Evolutionary conservation across 1,284 basidiomycete genomes (phyloP).

Genomic region (Malassezia sp.): DNA sequence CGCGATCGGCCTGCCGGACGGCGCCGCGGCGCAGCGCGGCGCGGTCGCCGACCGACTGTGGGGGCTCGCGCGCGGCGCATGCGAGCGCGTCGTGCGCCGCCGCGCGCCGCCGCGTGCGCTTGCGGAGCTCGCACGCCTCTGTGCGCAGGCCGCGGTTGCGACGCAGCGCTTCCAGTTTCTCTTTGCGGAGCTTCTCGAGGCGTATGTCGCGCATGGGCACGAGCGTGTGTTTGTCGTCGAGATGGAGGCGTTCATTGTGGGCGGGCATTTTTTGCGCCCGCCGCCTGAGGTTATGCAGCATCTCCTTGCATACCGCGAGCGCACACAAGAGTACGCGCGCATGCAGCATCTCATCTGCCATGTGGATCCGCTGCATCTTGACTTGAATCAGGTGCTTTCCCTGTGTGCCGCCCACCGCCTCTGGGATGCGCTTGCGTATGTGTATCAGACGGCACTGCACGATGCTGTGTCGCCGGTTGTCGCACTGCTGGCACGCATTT

Average conservation of each 20-base stretch:
- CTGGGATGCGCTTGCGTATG: constrained; percentile 87
- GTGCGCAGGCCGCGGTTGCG: constrained; percentile 68
- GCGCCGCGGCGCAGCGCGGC: constrained; percentile 53
- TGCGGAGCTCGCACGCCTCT: constrained; percentile 79
- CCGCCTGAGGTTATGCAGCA: constrained; percentile 75
- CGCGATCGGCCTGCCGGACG: constrained; percentile 70
- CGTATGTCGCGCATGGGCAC: constrained; percentile 75
- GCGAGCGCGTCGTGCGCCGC: too few relatives aligned
- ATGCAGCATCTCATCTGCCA: constrained; percentile 90
- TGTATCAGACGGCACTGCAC: constrained; percentile 73
- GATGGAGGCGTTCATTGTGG: constrained; percentile 72
- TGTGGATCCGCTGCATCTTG: constrained; percentile 77
- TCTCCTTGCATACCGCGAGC: constrained; percentile 66
- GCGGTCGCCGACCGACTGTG: constrained; percentile 66
- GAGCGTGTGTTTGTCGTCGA: constrained; percentile 72
- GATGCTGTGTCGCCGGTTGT: constrained; percentile 85
- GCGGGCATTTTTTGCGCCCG: constrained; percentile 60
- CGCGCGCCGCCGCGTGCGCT: constrained; percentile 75
- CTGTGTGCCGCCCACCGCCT: constrained; percentile 71
- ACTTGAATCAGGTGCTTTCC: constrained; percentile 81
- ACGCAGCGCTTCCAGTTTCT: constrained; percentile 71
- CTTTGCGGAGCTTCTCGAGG: constrained; percentile 77
- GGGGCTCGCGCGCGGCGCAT: constrained; percentile 79
- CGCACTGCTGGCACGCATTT: constrained; percentile 59
- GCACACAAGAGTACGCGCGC: constrained; percentile 59